These are phyloP conservation scores for Syzygium jambos DNA, from an alignment of 345 rosid species.

Conservation along the genomic window DNA sequence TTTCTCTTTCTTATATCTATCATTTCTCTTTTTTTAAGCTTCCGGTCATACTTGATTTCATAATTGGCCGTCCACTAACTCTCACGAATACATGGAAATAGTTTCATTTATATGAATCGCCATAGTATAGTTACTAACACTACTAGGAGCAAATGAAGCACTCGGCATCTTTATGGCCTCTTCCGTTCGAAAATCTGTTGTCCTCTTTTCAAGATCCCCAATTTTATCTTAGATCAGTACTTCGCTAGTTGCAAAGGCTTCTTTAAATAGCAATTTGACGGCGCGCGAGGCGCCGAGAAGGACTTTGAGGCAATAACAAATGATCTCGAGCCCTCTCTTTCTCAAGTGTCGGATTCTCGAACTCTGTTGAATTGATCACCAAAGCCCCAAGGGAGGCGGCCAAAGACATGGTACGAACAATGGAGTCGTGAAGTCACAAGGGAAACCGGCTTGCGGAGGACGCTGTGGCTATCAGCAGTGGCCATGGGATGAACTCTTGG, in stretches of 20 bases:
- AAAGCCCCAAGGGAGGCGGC: not conserved
- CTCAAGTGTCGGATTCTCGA: not conserved
- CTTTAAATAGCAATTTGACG: no score
- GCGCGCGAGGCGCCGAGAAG: not conserved
- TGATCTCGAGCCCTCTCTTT: not conserved
- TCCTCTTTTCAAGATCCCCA: not conserved
- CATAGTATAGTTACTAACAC: not conserved
- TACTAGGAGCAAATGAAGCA: no score
- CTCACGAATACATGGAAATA: not conserved
- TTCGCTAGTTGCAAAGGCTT: not conserved
- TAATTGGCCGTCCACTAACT: not conserved
- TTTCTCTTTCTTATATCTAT: not conserved
- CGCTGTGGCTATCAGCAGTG: not conserved
- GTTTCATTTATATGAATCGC: not conserved
- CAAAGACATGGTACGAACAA: not conserved
- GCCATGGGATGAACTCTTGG: not conserved
- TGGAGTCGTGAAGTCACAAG: not conserved
- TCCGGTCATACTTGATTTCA: not conserved
- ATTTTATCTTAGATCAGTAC: not conserved
- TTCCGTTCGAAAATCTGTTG: not conserved
- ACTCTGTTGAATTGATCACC: not conserved
- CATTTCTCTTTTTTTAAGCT: not conserved
- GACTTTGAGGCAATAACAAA: not conserved
- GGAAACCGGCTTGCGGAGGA: not conserved
- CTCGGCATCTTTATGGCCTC: not conserved